These are phyloP conservation scores for Wickerhamiella lipophila DNA, from an alignment of 805 yeast species.

Conservation along the genomic window DNA sequence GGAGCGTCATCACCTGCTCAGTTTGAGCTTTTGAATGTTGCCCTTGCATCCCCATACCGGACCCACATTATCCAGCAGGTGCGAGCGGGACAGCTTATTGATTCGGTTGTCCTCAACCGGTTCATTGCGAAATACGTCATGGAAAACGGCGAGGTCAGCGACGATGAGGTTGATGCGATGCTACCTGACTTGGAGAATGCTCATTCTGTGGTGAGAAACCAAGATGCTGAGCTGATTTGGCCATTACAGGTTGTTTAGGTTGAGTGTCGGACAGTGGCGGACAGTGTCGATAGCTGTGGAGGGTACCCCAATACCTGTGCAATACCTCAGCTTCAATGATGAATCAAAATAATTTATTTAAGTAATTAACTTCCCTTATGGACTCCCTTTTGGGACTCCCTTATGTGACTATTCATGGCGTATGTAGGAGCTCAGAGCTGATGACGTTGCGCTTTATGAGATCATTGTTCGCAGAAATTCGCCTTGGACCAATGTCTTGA, in stretches of 20 bases:
- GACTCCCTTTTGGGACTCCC: no score
- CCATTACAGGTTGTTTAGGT: constrained; percentile 6
- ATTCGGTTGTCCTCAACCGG: constrained; percentile 11
- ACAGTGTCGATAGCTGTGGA: no score
- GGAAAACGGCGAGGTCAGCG: constrained; percentile 3
- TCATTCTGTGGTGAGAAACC: not conserved
- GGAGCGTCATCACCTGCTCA: constrained; percentile 16
- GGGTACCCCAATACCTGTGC: no score
- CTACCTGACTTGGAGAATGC: constrained; percentile 11
- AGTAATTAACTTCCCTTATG: not conserved
- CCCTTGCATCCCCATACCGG: constrained; percentile 14
- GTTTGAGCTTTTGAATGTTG: constrained; percentile 13
- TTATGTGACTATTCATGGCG: no score
- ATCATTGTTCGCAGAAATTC: no score
- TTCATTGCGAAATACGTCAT: constrained; percentile 11
- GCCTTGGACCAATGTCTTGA: no score
- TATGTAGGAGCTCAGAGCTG: no score
- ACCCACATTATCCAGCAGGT: constrained; percentile 8
- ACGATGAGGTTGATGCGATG: constrained; percentile 13
- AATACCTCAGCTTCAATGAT: no score
- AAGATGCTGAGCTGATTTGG: constrained; percentile 14
- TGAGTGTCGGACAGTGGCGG: no score
- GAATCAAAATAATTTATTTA: constrained; percentile 7
- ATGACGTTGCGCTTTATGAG: no score
- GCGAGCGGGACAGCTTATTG: constrained; percentile 6